Evolutionary conservation across 73 alveolate species (phyloP).

Genomic region (Durusdinium trenchii): DNA sequence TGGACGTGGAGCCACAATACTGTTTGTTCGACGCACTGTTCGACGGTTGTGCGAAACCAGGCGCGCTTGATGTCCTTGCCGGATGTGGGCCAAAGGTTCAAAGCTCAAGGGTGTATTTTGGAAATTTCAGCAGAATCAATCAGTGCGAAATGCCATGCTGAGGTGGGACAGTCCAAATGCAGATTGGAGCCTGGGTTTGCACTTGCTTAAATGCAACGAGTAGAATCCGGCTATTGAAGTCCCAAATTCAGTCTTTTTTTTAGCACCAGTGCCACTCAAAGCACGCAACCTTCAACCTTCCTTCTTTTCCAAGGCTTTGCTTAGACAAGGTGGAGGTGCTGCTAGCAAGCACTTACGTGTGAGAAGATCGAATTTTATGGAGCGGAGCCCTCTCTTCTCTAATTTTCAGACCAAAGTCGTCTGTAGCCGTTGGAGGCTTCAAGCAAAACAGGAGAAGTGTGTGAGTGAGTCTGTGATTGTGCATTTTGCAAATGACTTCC

Average conservation of each 20-base stretch:
- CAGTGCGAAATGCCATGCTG: background rate
- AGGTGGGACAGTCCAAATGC: slow-evolving; percentile 78
- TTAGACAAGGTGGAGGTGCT: slow-evolving; percentile 45
- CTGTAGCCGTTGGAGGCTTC: too few species aligned
- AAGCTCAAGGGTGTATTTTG: background rate
- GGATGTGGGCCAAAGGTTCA: slow-evolving; percentile 82
- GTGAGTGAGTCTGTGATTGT: too few species aligned
- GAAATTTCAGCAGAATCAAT: background rate
- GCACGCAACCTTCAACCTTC: background rate
- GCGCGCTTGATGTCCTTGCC: slow-evolving; percentile 87
- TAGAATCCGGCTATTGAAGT: background rate
- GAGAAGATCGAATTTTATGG: too few species aligned
- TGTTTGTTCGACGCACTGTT: too few species aligned
- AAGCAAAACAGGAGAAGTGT: too few species aligned
- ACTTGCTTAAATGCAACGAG: background rate
- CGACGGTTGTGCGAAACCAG: too few species aligned
- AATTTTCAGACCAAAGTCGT: too few species aligned
- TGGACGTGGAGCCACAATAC: too few species aligned
- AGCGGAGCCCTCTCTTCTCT: too few species aligned
- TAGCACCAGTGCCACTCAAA: background rate
- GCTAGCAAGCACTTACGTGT: slow-evolving; percentile 9
- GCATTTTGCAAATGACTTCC: background rate
- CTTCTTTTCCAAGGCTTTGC: slow-evolving; percentile 43
- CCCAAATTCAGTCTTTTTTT: background rate
- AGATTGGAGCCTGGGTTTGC: slow-evolving; percentile 48